Conservation (phyloP, 805 yeast genomes). For the Metschnikowia anglica region DNA sequence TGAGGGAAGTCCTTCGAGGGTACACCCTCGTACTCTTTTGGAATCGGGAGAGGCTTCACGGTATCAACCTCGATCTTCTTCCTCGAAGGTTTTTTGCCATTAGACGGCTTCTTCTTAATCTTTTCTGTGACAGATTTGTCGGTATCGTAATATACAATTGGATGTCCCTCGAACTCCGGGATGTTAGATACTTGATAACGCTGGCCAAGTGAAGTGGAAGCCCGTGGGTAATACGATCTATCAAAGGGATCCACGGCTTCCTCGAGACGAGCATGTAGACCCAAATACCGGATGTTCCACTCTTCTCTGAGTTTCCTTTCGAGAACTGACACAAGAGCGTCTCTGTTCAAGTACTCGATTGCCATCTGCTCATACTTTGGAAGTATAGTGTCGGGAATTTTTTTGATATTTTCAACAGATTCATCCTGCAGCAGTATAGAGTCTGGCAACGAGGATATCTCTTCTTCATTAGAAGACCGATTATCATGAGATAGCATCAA, state of each 20-base stretch:
- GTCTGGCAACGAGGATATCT: conserved; percentile 22
- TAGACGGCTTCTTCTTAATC: conserved; percentile 16
- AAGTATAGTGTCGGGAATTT: conserved; percentile 21
- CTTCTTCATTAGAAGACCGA: conserved; percentile 39
- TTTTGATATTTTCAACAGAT: background rate
- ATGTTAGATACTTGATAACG: conserved; percentile 70
- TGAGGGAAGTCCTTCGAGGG: conserved; percentile 54
- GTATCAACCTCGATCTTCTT: conserved; percentile 22
- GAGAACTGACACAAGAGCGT: conserved; percentile 38
- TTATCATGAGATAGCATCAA: conserved; percentile 45
- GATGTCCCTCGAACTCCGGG: conserved; percentile 59
- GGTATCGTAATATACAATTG: conserved; percentile 63
- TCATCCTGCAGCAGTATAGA: conserved; percentile 1
- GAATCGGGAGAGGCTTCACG: conserved; percentile 39
- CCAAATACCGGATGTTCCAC: conserved; percentile 81
- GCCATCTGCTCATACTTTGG: conserved; percentile 63
- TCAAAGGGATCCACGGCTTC: conserved; percentile 78
- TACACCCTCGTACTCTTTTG: conserved; percentile 43
- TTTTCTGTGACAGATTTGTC: conserved; percentile 15
- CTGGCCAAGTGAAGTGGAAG: conserved; percentile 72
- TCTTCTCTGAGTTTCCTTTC: conserved; percentile 60
- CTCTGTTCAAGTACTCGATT: conserved; percentile 49
- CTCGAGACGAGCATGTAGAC: conserved; percentile 69
- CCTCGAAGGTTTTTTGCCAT: conserved; percentile 16
- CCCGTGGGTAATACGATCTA: conserved; percentile 72